phyloP scores from a whole-genome alignment of 352 stramenopile genomes.

The Globisporangium spinosum region DNA sequence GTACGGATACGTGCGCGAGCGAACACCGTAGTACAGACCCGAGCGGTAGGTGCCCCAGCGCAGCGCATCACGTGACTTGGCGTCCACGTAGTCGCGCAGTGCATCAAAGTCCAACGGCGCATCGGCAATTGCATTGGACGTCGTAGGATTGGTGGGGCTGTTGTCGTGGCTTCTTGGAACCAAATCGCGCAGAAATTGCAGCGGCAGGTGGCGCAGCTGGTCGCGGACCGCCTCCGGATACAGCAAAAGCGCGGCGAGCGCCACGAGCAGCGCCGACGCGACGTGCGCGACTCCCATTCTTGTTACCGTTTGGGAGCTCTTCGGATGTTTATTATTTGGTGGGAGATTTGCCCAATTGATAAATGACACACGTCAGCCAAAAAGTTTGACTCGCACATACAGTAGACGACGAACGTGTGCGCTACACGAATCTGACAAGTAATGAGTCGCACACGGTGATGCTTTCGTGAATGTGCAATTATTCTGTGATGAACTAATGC shows the following conservation, averaged over 20 bases:
- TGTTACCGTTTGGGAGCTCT: no score
- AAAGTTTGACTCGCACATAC: no score
- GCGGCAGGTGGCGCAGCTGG: not conserved
- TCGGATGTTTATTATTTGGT: no score
- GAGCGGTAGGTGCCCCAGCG: conserved; percentile 78
- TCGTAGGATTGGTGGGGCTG: not conserved
- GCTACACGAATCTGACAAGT: no score
- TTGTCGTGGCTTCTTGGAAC: not conserved
- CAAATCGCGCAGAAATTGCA: not conserved
- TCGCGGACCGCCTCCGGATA: conserved; percentile 6
- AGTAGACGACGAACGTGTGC: no score
- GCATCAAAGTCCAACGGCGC: conserved; percentile 29
- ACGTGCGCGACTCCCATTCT: conserved; percentile 3
- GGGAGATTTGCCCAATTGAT: no score
- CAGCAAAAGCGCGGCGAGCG: conserved; percentile 7
- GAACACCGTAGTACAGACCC: conserved; percentile 75
- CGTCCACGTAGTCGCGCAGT: conserved; percentile 31
- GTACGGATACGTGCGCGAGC: conserved; percentile 58
- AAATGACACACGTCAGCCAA: no score
- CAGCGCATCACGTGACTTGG: conserved; percentile 33
- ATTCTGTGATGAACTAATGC: no score
- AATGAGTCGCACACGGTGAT: no score
- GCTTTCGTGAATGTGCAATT: no score
- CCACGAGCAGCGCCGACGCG: conserved; percentile 10
- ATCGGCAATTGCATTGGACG: not conserved